Percentiles rank a stretch among this genome's conserved stretches.
phyloP scores from a whole-genome alignment of 768 basidiomycete genomes.

The Trametes cubensis region DNA sequence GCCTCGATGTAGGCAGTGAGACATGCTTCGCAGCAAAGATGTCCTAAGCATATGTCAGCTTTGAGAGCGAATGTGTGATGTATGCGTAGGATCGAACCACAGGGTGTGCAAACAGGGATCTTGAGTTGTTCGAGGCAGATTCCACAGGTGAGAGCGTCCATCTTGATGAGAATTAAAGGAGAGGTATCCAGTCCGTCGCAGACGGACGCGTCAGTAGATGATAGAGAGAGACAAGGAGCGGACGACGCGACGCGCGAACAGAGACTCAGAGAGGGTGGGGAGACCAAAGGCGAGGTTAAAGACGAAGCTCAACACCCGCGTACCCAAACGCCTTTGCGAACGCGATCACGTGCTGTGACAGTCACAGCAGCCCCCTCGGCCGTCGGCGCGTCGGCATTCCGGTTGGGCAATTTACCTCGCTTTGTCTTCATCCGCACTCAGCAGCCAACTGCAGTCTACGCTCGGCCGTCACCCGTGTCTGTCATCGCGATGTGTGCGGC shows the following conservation, averaged over 20 bases:
- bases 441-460: too few relatives aligned
- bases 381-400: neutral
- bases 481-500: too few relatives aligned
- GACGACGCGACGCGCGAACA: neutral
- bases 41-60: slow-evolving; percentile 26
- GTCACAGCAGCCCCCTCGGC: slow-evolving; percentile 2
- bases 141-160: slow-evolving; percentile 28
- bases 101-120: slow-evolving; percentile 36
- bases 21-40: slow-evolving; percentile 38
- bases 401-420: too few relatives aligned
- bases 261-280: neutral
- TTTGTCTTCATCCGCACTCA: neutral
- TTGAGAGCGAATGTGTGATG: neutral
- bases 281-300: neutral
- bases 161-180: neutral
- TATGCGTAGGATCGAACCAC: slow-evolving; percentile 27
- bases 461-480: too few relatives aligned
- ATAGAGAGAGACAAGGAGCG: slow-evolving; percentile 11
- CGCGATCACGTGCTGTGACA: slow-evolving; percentile 18
- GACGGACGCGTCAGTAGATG: slow-evolving; percentile 17
- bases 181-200: slow-evolving; percentile 24
- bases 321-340: neutral
- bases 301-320: neutral
- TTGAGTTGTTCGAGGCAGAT: slow-evolving; percentile 37
- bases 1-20: slow-evolving; percentile 31